phyloP scores from a whole-genome alignment of 2,329 filamentous ascomycete species.

The Fusarium neocosmosporiellum region DNA sequence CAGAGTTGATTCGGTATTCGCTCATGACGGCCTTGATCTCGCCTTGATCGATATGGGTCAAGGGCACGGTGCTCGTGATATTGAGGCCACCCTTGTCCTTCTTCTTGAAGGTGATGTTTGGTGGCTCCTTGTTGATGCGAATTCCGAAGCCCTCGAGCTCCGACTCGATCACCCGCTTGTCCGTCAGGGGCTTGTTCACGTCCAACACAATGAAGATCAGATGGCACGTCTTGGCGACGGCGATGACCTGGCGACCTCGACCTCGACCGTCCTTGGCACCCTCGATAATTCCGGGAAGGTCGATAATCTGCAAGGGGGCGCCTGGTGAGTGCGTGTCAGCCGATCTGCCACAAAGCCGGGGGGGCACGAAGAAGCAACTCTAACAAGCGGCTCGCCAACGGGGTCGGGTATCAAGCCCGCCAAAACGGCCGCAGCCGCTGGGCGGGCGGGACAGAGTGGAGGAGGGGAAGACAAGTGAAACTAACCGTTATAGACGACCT shows the following conservation, averaged over 20 bases:
- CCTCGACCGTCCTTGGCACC: slow-evolving; percentile 98
- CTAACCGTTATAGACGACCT: slow-evolving; percentile 90
- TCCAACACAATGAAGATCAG: slow-evolving; percentile 98
- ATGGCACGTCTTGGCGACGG: slow-evolving; percentile 98
- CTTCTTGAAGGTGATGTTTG: slow-evolving; percentile 99
- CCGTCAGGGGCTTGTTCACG: slow-evolving; percentile 97
- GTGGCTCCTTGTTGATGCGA: slow-evolving; percentile 94
- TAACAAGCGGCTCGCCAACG: slow-evolving; percentile 11
- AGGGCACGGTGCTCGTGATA: slow-evolving; percentile 92
- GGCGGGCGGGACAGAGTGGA: slow-evolving; percentile 20
- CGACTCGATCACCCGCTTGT: slow-evolving; percentile 94
- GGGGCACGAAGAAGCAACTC: slow-evolving; percentile 6
- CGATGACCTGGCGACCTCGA: slow-evolving; percentile 97
- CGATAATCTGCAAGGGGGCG: slow-evolving; percentile 97
- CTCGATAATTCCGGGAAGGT: slow-evolving; percentile 98
- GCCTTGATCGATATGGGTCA: slow-evolving; percentile 92
- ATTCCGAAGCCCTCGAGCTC: slow-evolving; percentile 98
- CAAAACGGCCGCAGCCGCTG: slow-evolving; percentile 14
- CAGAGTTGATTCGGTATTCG: slow-evolving; percentile 96
- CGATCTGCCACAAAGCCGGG: slow-evolving; percentile 19
- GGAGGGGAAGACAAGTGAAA: slow-evolving; percentile 17
- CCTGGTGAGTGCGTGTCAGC: slow-evolving; percentile 55
- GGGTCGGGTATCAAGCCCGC: slow-evolving; percentile 33
- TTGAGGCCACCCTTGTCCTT: slow-evolving; percentile 98
- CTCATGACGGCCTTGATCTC: slow-evolving; percentile 98